Evolutionary conservation across 169 alveolate species (phyloP).

Genomic region (Sarcocystis neurona): DNA sequence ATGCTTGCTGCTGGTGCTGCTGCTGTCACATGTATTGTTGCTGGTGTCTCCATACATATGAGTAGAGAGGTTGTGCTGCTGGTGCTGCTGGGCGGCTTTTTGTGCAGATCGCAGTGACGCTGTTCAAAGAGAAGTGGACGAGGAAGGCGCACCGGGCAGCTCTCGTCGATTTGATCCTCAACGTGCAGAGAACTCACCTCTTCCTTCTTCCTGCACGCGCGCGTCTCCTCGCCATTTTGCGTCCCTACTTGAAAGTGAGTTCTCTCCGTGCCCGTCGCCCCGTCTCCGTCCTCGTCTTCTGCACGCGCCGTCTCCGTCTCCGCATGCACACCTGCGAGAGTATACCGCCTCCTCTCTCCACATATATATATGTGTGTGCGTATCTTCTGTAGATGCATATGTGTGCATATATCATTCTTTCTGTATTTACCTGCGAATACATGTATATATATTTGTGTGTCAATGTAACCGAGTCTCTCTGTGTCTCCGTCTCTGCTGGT

Average conservation of each 20-base stretch:
- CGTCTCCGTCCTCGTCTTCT: not conserved
- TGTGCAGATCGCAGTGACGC: conserved; percentile 21
- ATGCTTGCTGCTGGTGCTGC: not conserved
- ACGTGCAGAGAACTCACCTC: conserved; percentile 18
- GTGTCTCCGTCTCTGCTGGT: not conserved
- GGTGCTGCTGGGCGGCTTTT: not conserved
- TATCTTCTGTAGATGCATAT: not conserved
- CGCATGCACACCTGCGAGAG: too few species aligned
- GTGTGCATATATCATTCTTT: not conserved
- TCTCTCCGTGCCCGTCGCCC: not conserved
- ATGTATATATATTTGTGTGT: not conserved
- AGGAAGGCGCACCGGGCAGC: conserved; percentile 17
- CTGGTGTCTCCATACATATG: not conserved
- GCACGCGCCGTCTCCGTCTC: too few species aligned
- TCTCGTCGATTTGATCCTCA: not conserved
- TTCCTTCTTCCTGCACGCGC: conserved; percentile 46
- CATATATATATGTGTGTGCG: too few species aligned
- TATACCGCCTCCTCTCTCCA: too few species aligned
- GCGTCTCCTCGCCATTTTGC: conserved; percentile 34
- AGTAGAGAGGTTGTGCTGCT: not conserved
- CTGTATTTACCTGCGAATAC: not conserved
- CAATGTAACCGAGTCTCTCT: not conserved
- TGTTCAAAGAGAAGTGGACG: conserved; percentile 33
- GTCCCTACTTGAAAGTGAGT: conserved; percentile 11
- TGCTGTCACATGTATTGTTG: not conserved